phyloP scores from a whole-genome alignment of 2,329 filamentous ascomycete species.

The Sarocladium brachiariae region DNA sequence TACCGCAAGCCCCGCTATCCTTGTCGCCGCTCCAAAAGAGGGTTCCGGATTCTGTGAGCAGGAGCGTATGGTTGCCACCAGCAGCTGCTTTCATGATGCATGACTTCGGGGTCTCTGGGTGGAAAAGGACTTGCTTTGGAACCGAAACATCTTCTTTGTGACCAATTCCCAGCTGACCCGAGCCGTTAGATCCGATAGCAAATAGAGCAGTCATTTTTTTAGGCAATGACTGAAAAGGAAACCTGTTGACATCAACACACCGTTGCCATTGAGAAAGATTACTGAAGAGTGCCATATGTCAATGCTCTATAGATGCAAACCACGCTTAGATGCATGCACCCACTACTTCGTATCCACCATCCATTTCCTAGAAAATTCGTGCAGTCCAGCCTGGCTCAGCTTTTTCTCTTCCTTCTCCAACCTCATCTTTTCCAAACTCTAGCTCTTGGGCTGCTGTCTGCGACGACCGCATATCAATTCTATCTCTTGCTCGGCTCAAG shows the following conservation, averaged over 20 bases:
- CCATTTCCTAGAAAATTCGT: constrained; percentile 9
- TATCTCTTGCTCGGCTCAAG: constrained; percentile 3
- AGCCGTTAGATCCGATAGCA: constrained; percentile 70
- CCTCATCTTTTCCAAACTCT: constrained; percentile 1
- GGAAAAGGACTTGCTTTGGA: constrained; percentile 56
- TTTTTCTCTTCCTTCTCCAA: constrained; percentile 11
- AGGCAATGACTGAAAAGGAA: too few relatives aligned
- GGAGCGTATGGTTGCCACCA: constrained; percentile 82
- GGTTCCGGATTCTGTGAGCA: constrained; percentile 53
- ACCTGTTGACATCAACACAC: too few relatives aligned
- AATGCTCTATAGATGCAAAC: not conserved
- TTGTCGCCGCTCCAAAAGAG: constrained; percentile 62
- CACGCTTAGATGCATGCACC: constrained; percentile 8
- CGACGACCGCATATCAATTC: not conserved
- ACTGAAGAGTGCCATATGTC: not conserved
- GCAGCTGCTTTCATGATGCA: constrained; percentile 39
- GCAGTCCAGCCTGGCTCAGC: constrained; percentile 12
- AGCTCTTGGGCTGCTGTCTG: not conserved
- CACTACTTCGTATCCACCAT: not conserved
- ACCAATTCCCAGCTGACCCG: constrained; percentile 65
- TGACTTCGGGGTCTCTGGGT: constrained; percentile 28
- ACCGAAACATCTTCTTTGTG: constrained; percentile 65
- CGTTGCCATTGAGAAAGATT: too few relatives aligned
- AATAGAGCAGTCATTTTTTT: constrained; percentile 46
- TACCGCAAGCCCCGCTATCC: constrained; percentile 47